Conservation (phyloP, 2,329 filamentous ascomycete species). For the Scedosporium apiospermum region DNA sequence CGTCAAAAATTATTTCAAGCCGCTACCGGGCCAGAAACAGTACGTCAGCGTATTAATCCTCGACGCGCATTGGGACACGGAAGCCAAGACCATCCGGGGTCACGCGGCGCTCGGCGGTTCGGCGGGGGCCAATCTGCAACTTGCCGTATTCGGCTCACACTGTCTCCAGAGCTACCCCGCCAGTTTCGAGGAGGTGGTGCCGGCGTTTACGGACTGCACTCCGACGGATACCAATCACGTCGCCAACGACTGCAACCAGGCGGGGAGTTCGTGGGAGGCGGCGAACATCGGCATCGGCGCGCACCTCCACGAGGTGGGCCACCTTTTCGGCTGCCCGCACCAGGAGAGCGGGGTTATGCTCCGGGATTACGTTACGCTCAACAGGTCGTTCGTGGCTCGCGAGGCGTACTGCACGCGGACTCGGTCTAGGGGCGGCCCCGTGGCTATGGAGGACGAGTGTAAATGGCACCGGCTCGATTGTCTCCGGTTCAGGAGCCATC, state of each 20-base stretch:
- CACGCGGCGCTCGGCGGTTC: constrained; percentile 78
- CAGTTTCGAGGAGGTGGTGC: constrained; percentile 79
- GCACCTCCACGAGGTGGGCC: constrained; percentile 84
- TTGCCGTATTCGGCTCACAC: constrained; percentile 90
- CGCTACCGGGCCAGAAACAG: constrained; percentile 66
- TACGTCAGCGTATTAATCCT: constrained; percentile 83
- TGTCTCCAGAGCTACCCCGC: constrained; percentile 85
- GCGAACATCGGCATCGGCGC: constrained; percentile 89
- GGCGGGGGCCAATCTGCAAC: constrained; percentile 56
- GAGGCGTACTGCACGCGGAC: constrained; percentile 85
- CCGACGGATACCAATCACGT: constrained; percentile 72
- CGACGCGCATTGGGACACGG: constrained; percentile 79
- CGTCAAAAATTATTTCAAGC: constrained; percentile 67
- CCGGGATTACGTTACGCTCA: constrained; percentile 75
- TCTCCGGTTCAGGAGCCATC: constrained; percentile 81
- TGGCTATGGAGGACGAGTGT: constrained; percentile 73
- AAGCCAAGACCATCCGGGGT: constrained; percentile 59
- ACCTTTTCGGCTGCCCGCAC: constrained; percentile 82
- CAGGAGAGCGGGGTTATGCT: constrained; percentile 90
- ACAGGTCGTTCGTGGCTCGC: constrained; percentile 69
- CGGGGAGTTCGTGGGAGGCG: constrained; percentile 90
- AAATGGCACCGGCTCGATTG: constrained; percentile 84
- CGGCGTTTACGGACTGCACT: constrained; percentile 84
- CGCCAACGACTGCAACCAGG: constrained; percentile 78
- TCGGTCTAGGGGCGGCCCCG: constrained; percentile 69